phyloP scores from a whole-genome alignment of 2,329 filamentous ascomycete genomes.

The Talaromyces marneffei region DNA sequence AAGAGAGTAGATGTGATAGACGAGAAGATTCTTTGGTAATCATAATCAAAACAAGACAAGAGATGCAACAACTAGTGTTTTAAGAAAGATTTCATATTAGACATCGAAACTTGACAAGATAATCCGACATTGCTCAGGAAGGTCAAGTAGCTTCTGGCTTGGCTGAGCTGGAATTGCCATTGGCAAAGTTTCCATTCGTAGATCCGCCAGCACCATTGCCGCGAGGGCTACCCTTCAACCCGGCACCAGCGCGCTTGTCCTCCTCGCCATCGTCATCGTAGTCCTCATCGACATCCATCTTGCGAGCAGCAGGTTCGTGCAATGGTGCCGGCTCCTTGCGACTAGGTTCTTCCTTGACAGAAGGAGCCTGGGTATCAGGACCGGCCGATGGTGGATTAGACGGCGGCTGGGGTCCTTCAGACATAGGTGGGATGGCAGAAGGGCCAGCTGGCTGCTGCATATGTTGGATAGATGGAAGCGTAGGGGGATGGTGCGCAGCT shows the following conservation, averaged over 20 bases:
- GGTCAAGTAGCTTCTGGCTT: conserved; percentile 11
- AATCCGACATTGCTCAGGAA: background rate
- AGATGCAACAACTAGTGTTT: background rate
- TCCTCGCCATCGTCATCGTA: conserved; percentile 94
- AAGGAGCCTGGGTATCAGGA: conserved; percentile 38
- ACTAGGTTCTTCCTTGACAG: conserved; percentile 52
- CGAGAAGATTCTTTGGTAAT: background rate
- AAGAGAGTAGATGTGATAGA: background rate
- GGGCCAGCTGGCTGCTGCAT: conserved; percentile 43
- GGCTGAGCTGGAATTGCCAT: conserved; percentile 10
- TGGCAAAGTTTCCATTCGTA: conserved; percentile 7
- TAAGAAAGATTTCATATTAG: background rate
- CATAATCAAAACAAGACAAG: background rate
- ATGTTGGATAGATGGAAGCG: conserved; percentile 48
- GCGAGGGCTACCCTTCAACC: conserved; percentile 32
- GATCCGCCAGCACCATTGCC: conserved; percentile 18
- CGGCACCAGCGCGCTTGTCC: conserved; percentile 49
- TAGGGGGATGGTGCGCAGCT: conserved; percentile 75
- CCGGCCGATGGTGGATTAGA: conserved; percentile 39
- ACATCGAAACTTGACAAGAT: background rate
- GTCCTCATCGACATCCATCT: conserved; percentile 96
- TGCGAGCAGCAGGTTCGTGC: conserved; percentile 80
- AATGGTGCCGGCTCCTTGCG: conserved; percentile 47
- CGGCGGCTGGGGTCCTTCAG: conserved; percentile 40
- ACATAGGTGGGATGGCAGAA: conserved; percentile 54